phyloP scores from a whole-genome alignment of 176 grass and related monocot genomes.

The Juncus effusus region DNA sequence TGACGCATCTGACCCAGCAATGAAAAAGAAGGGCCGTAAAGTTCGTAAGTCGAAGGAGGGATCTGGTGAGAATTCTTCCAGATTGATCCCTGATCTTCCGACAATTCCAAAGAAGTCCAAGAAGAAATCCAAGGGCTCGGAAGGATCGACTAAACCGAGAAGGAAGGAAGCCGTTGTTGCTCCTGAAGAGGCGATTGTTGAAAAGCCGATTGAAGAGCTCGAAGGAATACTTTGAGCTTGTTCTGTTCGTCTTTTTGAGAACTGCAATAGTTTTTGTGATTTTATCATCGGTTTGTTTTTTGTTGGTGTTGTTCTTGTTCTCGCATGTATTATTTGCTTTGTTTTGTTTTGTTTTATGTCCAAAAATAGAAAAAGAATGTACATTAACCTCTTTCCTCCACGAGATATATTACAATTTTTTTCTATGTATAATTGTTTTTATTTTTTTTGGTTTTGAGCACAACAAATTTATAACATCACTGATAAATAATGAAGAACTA shows the following conservation, averaged over 20 bases:
- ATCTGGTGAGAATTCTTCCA: conserved; percentile 44
- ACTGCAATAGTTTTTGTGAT: conserved; percentile 14
- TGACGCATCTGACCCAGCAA: conserved; percentile 32
- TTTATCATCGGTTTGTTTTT: conserved; percentile 18
- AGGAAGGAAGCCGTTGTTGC: conserved; percentile 16
- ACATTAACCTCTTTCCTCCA: no score
- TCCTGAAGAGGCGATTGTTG: conserved; percentile 22
- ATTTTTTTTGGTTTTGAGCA: no score
- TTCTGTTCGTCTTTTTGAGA: neutral
- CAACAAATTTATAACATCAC: no score
- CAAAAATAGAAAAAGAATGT: no score
- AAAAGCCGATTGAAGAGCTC: no score
- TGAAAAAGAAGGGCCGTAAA: conserved; percentile 29
- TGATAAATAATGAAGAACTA: no score
- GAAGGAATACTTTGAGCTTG: neutral
- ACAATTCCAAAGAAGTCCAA: conserved; percentile 78
- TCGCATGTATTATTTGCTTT: conserved; percentile 6
- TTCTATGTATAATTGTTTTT: no score
- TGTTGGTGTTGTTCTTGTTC: conserved; percentile 16
- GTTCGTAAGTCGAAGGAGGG: conserved; percentile 52
- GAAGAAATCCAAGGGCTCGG: conserved; percentile 41
- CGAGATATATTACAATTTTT: no score
- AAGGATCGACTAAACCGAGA: conserved; percentile 17
- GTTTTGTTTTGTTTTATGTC: no score
- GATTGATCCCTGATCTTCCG: conserved; percentile 43